Evolutionary conservation across 257 asterid genomes (phyloP).

Genomic region (Henckelia pumila): DNA sequence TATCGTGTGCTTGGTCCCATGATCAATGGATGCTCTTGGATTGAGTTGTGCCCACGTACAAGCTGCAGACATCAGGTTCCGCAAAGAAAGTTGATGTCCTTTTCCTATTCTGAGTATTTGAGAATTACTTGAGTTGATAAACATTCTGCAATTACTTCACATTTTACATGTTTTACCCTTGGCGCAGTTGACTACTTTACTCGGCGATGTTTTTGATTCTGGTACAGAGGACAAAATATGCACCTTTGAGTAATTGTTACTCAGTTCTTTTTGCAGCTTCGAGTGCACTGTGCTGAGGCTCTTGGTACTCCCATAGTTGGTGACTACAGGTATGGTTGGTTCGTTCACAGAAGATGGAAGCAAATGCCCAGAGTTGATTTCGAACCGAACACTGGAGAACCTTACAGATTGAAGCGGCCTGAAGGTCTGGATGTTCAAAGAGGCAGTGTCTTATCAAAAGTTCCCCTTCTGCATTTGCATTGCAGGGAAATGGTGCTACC

Average conservation of each 20-base stretch:
- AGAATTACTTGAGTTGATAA: neutral
- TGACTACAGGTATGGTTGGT: slow-evolving; percentile 91
- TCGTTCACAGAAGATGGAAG: slow-evolving; percentile 80
- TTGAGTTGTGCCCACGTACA: slow-evolving; percentile 75
- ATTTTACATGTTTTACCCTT: neutral
- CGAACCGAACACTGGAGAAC: slow-evolving; percentile 68
- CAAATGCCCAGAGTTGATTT: slow-evolving; percentile 84
- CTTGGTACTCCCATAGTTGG: slow-evolving; percentile 97
- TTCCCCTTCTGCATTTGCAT: slow-evolving; percentile 83
- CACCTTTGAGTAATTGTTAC: neutral
- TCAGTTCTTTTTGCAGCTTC: slow-evolving; percentile 45
- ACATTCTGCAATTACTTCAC: neutral
- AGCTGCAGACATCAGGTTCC: slow-evolving; percentile 87
- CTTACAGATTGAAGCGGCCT: slow-evolving; percentile 72
- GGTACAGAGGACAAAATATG: neutral
- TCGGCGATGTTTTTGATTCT: neutral
- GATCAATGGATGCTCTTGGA: slow-evolving; percentile 95
- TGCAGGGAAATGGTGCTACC: slow-evolving; percentile 88
- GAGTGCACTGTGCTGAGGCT: slow-evolving; percentile 96
- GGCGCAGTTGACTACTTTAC: neutral
- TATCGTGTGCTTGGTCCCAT: slow-evolving; percentile 89
- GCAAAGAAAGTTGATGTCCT: neutral
- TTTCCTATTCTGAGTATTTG: slow-evolving; percentile 12
- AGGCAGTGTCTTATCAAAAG: slow-evolving; percentile 88
- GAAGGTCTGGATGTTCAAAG: slow-evolving; percentile 88